Evolutionary conservation across 2,329 filamentous ascomycete genomes (phyloP).

Genomic region (Chaetomium sp.): DNA sequence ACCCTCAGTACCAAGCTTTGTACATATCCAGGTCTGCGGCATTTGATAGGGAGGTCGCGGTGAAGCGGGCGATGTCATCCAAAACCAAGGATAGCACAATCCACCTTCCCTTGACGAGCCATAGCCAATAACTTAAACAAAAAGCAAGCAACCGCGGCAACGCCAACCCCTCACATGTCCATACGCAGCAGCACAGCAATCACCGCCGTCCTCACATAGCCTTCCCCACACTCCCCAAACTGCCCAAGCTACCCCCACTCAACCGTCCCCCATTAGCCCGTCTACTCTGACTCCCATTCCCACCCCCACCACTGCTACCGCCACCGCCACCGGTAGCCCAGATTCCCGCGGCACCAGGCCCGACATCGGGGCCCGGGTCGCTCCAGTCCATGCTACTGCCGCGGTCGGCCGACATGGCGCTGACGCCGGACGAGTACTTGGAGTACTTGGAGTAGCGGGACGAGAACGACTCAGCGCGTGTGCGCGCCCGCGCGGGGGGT

Average conservation of each 20-base stretch:
- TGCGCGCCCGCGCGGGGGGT: constrained; percentile 34
- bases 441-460: constrained; percentile 33
- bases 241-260: constrained; percentile 34
- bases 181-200: background rate
- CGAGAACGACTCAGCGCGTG: constrained; percentile 45
- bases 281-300: constrained; percentile 29
- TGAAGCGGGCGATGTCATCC: background rate
- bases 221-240: constrained; percentile 39
- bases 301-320: constrained; percentile 33
- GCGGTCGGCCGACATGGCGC: constrained; percentile 33
- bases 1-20: background rate
- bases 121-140: background rate
- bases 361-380: constrained; percentile 58
- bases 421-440: constrained; percentile 56
- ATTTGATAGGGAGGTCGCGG: background rate
- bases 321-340: constrained; percentile 12
- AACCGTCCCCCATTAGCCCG: constrained; percentile 27
- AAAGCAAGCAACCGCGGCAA: background rate
- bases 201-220: constrained; percentile 36
- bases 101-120: background rate
- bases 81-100: background rate
- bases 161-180: background rate
- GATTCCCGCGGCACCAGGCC: constrained; percentile 37
- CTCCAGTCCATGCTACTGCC: constrained; percentile 46
- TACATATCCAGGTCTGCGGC: background rate